Percentiles rank a stretch among this genome's conserved stretches.
Conservation (phyloP, 345 rosid genomes). For the Luvunga scandens region DNA sequence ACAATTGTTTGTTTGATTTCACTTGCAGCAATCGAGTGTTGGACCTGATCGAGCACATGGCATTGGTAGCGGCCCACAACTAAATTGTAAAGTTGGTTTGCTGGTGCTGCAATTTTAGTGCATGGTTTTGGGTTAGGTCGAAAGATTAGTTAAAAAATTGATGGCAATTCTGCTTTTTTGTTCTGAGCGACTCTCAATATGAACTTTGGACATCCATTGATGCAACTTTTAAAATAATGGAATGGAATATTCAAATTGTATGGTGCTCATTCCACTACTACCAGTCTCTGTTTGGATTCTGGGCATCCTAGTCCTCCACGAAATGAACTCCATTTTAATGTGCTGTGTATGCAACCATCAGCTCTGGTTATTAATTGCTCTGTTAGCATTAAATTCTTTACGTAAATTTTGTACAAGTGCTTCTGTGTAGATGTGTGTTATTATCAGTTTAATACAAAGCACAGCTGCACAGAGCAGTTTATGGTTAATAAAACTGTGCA, state of each 20-base stretch:
- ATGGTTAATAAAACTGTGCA: too few species aligned
- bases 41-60: conserved; percentile 96
- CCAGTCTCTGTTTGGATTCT: background rate
- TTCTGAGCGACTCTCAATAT: background rate
- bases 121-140: conserved; percentile 8
- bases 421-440: too few species aligned
- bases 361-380: background rate
- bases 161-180: background rate
- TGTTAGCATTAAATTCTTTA: background rate
- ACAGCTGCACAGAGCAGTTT: too few species aligned
- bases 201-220: conserved; percentile 8
- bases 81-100: conserved; percentile 8
- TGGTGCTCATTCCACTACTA: background rate
- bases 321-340: background rate
- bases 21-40: conserved; percentile 85
- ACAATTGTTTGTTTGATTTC: conserved; percentile 9
- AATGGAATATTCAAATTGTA: background rate
- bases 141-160: conserved; percentile 12
- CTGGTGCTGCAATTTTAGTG: background rate
- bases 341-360: background rate
- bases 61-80: conserved; percentile 64
- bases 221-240: conserved; percentile 19
- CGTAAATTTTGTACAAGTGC: too few species aligned
- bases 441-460: too few species aligned
- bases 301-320: background rate